Evolutionary conservation across 805 yeast species (phyloP), one percentile per base, ranked within the genome.

Genomic region (Starmerella riodocensis): DNA sequence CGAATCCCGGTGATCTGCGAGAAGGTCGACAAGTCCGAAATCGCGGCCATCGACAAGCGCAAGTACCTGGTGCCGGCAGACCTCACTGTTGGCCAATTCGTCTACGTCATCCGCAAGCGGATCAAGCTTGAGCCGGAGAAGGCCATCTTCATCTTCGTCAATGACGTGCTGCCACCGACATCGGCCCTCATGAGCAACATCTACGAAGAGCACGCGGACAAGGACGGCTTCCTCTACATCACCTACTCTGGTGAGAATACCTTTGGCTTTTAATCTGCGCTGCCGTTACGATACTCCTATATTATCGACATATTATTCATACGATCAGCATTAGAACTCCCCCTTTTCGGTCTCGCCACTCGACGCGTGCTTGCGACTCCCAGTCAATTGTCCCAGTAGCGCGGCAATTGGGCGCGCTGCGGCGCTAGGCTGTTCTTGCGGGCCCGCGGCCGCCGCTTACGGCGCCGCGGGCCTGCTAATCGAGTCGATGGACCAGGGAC

Each of bases 241-340:
- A 74, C 93, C 48, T 88, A 88, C 65, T 82, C 95, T 6, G 97
- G 98, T 35, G 98, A 91, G 63, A 91, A 91, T 64, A 91, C 98
- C 6, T 91, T 91, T 66, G 98, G 98, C 42, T n/a, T n/a, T n/a
- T n/a, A n/a, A n/a, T n/a, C n/a, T n/a, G n/a, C n/a, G n/a, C n/a
- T n/a, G n/a, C n/a, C n/a, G n/a, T n/a, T n/a, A n/a, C n/a, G n/a
- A n/a, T n/a, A n/a, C n/a, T n/a, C n/a, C n/a, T n/a, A n/a, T n/a
- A n/a, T n/a, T n/a, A n/a, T n/a, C n/a, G n/a, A n/a, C n/a, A n/a
- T n/a, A n/a, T n/a, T n/a, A n/a, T n/a, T n/a, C n/a, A n/a, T n/a
- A n/a, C n/a, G 11, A 6, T 14, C 11, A 25, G 17, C 26, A 34
- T 33, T 31, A 13, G 13, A 18, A 21, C 17, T 31, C 24, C 9